phyloP scores from a whole-genome alignment of 2,329 filamentous ascomycete species.

The Fusarium luffae region DNA sequence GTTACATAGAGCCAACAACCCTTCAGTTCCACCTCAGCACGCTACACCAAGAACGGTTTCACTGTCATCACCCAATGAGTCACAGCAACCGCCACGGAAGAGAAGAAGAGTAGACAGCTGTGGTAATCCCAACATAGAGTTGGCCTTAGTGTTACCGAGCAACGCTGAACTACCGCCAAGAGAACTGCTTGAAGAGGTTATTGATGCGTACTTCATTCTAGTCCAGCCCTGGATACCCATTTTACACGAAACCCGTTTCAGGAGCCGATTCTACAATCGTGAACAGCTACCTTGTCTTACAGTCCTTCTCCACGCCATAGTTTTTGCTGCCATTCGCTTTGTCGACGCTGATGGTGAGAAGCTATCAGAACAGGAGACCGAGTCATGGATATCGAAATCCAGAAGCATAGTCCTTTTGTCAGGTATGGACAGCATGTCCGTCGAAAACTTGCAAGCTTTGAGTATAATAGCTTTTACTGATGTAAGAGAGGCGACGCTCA shows the following conservation, averaged over 20 bases:
- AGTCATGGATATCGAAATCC: slow-evolving; percentile 26
- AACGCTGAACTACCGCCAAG: slow-evolving; percentile 21
- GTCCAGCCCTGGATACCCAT: slow-evolving; percentile 42
- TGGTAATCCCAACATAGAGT: slow-evolving; percentile 39
- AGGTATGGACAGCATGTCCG: slow-evolving; percentile 39
- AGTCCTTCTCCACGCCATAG: slow-evolving; percentile 35
- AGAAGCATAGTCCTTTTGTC: slow-evolving; percentile 35
- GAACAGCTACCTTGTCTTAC: slow-evolving; percentile 29
- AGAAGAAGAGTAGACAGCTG: slow-evolving; percentile 38
- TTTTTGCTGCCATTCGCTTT: slow-evolving; percentile 38
- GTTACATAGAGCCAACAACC: background rate
- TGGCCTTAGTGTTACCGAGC: slow-evolving; percentile 18
- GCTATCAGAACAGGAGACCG: background rate
- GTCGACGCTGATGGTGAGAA: background rate
- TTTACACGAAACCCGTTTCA: slow-evolving; percentile 36
- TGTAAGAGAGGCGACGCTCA: background rate
- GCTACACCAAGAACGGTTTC: background rate
- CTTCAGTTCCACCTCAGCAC: background rate
- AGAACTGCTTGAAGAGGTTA: slow-evolving; percentile 35
- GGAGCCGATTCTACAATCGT: slow-evolving; percentile 33
- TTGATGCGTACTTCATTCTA: slow-evolving; percentile 35
- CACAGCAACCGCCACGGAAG: slow-evolving; percentile 23
- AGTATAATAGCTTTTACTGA: slow-evolving; percentile 40
- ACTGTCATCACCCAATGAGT: background rate
- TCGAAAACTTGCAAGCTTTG: slow-evolving; percentile 40